Conservation (phyloP, 805 yeast species). For the Wickerhamiella kurtzmanii region DNA sequence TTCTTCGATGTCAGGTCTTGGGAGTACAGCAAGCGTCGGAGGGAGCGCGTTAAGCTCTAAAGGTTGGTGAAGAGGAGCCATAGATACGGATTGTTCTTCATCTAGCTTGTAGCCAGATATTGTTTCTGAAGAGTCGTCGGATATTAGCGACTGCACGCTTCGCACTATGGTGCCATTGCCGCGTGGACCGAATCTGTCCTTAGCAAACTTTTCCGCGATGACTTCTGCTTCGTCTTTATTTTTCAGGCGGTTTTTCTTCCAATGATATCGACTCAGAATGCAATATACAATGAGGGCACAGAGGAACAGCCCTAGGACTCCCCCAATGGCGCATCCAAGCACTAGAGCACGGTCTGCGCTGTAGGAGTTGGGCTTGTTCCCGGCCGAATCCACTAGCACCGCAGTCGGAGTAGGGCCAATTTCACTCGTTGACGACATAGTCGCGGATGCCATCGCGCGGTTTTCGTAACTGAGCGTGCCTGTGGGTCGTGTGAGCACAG, state of each 20-base stretch:
- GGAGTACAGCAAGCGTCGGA: background rate
- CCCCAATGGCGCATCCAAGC: conserved; percentile 9
- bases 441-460: too few species aligned
- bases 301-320: conserved; percentile 7
- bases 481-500: too few species aligned
- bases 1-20: conserved; percentile 5
- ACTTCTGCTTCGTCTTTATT: background rate
- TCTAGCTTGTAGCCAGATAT: background rate
- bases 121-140: background rate
- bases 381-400: background rate
- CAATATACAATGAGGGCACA: conserved; percentile 6
- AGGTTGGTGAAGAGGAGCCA: background rate
- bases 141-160: background rate
- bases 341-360: background rate
- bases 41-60: background rate
- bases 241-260: background rate
- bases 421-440: background rate
- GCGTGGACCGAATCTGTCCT: background rate
- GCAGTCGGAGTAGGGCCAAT: background rate
- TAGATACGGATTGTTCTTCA: background rate
- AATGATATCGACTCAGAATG: background rate
- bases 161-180: too few species aligned
- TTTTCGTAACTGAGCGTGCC: too few species aligned
- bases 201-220: background rate
- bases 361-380: background rate